Base-by-base conservation (phyloP, 768 basidiomycete genomes). In the Grammothele lineata region DNA sequence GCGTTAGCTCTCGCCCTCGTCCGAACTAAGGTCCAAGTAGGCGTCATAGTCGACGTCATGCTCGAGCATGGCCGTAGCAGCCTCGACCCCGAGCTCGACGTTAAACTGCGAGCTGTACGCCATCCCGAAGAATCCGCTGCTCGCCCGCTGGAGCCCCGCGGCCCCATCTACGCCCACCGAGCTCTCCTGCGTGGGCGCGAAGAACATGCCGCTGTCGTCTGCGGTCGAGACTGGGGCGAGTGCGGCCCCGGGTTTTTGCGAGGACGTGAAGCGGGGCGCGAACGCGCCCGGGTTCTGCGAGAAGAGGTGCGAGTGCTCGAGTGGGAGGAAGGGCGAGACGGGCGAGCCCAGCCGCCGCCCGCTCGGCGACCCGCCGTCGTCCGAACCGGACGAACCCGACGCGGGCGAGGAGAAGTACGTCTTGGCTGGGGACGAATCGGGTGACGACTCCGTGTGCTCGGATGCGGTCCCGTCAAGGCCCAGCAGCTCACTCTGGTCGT, bases 91-190 rank as follows among this genome's bases (percentile, higher is more conserved):
- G n/a, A 66, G 70, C 55, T 80, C 76, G 2, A 82, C 67, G 48
- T 80, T 76, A 46, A 78, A 75, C 51, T 82, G 81, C 4, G 82
- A 81, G 49, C 74, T 78, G 55, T 73, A 81, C 2, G 70, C 72
- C 63, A 68, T 64, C 51, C 66, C 72, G 32, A 67, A 59, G 15
- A 62, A 37, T 11, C 63, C 65, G 44, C 58, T 57, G 42, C 58
- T 61, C 37, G 53, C 56, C 14, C 60, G 57, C 27, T 41, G 39
- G 35, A 57, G 48, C 12, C 40, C 32, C 22, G 10, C 37, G n/a
- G n/a, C n/a, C n/a, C n/a, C n/a, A n/a, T n/a, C n/a, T n/a, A n/a
- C n/a, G n/a, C n/a, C n/a, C n/a, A n/a, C n/a, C n/a, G n/a, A n/a
- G 26, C 30, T 48, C 38, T 24, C 37, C 27, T 39, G 50, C 4